phyloP scores from a whole-genome alignment of 768 basidiomycete genomes.

The Cystofilobasidium capitatum region DNA sequence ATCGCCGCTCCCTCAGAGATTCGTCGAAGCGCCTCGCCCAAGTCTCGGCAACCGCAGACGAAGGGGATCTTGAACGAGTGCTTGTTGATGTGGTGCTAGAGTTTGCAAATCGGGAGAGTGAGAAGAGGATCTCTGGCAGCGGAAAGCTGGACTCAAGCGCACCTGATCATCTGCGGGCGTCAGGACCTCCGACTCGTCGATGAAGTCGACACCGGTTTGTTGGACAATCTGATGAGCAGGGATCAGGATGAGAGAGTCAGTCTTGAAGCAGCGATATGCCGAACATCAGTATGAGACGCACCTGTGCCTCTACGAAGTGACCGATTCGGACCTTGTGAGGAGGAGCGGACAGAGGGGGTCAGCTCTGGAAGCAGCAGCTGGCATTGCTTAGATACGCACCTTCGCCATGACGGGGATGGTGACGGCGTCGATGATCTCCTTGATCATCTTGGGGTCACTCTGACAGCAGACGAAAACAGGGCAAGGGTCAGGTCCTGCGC shows the following conservation, averaged over 20 bases:
- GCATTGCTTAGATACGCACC: too few species aligned
- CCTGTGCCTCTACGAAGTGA: constrained; percentile 94
- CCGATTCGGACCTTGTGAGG: constrained; percentile 74
- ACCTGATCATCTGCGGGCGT: constrained; percentile 77
- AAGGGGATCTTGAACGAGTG: constrained; percentile 89
- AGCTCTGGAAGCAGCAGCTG: too few species aligned
- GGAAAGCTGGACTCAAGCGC: constrained; percentile 21
- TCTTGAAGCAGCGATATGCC: neutral
- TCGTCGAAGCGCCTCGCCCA: constrained; percentile 78
- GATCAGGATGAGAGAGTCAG: neutral
- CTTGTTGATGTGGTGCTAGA: constrained; percentile 89
- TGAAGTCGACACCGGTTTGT: constrained; percentile 85
- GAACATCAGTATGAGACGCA: constrained; percentile 40
- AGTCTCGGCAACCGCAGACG: constrained; percentile 88
- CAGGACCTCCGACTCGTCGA: constrained; percentile 54
- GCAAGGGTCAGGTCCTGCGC: too few species aligned
- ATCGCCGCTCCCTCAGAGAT: constrained; percentile 89
- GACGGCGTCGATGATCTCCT: constrained; percentile 73
- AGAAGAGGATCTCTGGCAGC: neutral
- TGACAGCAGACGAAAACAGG: constrained; percentile 44
- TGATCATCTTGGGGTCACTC: constrained; percentile 89
- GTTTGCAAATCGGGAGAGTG: neutral
- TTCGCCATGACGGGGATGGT: constrained; percentile 64
- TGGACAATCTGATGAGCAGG: constrained; percentile 81
- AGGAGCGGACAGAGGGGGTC: neutral